Base-by-base conservation (phyloP, 2,329 filamentous ascomycete species). In the Clarireedia sp. region DNA sequence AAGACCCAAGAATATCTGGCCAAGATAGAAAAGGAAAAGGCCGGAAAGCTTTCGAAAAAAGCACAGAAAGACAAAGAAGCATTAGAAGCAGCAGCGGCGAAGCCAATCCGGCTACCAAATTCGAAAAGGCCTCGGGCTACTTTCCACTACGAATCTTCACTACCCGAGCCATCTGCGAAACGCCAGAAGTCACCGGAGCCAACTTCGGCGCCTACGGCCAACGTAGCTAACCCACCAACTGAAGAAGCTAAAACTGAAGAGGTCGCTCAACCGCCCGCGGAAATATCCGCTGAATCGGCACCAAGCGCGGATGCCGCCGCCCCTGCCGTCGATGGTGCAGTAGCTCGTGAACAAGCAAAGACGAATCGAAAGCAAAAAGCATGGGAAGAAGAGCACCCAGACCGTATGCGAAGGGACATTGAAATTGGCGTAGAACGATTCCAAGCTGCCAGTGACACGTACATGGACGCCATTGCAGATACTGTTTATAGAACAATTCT, bases 401-500 rank as follows among this genome's bases (percentile, higher is more conserved):
- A 76, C 68, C 78, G 78, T 19, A 71, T 82, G 49, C 74, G 86
- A 41, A 78, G 77, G 56, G 83, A 91, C 66, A 81, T 92, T 58
- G 87, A 92, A 65, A 81, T 94, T 45, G 89, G 89, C 1, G 75
- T 82, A 1, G 89, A 94, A 71, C 81, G 89, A 57, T 92, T 87
- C 71, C 78, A 75, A 57, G 85, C 85, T 61, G 83, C 82, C 1
- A 77, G 82, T 59, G 84, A 86, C 53, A 79, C 77, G 3, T 83
- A 95, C 55, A 80, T 97, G 44, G 89, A 96, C 67, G 83, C 83
- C 55, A 89, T 99, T 60, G 89, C 89, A 23, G 85, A 86, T 54
- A 83, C 89, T 40, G 86, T 97, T 61, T 90, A 96, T 71, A 83
- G 86, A 56, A 85, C 89, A 1, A 83, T 97, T 51, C 85, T 91